Evolutionary conservation across 768 basidiomycete species (phyloP).

Genomic region (Lentinus brumalis): DNA sequence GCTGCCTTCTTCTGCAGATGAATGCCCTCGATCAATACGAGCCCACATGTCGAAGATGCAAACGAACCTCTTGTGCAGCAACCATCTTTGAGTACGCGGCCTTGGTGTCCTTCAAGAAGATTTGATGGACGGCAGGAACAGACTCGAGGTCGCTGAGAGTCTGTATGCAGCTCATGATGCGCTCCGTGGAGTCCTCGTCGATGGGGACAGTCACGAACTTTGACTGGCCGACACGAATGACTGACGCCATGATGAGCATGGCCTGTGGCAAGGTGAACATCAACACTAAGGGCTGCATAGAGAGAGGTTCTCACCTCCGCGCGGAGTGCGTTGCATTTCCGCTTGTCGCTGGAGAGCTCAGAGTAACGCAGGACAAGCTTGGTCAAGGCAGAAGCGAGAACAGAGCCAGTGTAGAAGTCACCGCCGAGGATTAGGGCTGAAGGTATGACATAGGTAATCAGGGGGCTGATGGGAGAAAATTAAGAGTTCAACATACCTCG

Average conservation of each 20-base stretch:
- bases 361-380: slow-evolving; percentile 85
- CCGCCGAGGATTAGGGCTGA: slow-evolving; percentile 87
- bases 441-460: neutral
- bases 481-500: slow-evolving; percentile 51
- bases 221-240: slow-evolving; percentile 96
- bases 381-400: slow-evolving; percentile 85
- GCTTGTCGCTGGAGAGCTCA: slow-evolving; percentile 50
- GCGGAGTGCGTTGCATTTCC: slow-evolving; percentile 67
- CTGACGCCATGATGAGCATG: slow-evolving; percentile 97
- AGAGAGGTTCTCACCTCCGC: slow-evolving; percentile 66
- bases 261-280: slow-evolving; percentile 45
- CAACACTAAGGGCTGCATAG: neutral
- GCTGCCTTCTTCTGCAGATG: slow-evolving; percentile 74
- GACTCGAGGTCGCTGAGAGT: slow-evolving; percentile 80
- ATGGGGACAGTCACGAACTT: slow-evolving; percentile 94
- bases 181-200: slow-evolving; percentile 96
- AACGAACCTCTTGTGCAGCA: slow-evolving; percentile 82
- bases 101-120: slow-evolving; percentile 87
- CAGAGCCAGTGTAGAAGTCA: slow-evolving; percentile 95
- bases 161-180: slow-evolving; percentile 95
- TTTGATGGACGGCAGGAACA: slow-evolving; percentile 58
- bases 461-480: neutral
- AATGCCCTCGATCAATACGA: neutral
- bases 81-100: slow-evolving; percentile 94
- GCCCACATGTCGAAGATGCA: neutral